These are phyloP conservation scores for Magnusiomyces paraingens DNA, from an alignment of 1,139 yeast genomes.

Conservation along the genomic window DNA sequence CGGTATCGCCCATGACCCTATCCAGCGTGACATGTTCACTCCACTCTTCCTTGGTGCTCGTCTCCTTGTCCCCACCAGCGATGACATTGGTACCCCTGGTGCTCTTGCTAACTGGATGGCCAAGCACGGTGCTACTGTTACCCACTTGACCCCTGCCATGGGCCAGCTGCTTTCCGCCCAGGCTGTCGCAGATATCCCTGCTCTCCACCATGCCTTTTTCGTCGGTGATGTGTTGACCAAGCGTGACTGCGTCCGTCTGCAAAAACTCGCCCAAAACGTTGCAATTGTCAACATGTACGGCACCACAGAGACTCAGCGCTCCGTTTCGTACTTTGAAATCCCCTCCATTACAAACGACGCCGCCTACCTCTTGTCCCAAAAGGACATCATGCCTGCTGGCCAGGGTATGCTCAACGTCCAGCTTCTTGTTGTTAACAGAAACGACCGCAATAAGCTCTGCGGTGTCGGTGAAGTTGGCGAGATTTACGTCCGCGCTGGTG, in stretches of 20 bases:
- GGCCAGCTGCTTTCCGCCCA: conserved; percentile 96
- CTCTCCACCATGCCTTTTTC: conserved; percentile 91
- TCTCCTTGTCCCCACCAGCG: conserved; percentile 86
- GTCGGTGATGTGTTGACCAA: conserved; percentile 97
- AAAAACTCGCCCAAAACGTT: conserved; percentile 84
- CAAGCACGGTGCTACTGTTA: conserved; percentile 82
- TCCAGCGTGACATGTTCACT: conserved; percentile 97
- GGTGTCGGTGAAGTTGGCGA: conserved; percentile 99
- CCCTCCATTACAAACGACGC: conserved; percentile 66
- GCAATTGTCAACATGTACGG: conserved; percentile 97
- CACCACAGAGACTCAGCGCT: conserved; percentile 97
- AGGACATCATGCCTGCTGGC: conserved; percentile 98
- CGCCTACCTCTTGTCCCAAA: conserved; percentile 69
- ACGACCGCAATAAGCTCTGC: conserved; percentile 81
- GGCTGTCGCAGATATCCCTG: conserved; percentile 83
- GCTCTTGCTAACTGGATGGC: conserved; percentile 97
- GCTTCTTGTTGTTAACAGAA: conserved; percentile 83
- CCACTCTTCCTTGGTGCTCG: conserved; percentile 95
- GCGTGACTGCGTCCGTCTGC: conserved; percentile 90
- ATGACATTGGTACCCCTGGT: conserved; percentile 98
- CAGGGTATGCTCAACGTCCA: conserved; percentile 96
- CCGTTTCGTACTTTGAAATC: conserved; percentile 90
- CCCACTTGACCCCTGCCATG: conserved; percentile 99
- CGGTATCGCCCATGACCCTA: conserved; percentile 99
- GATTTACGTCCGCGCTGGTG: conserved; percentile 96